Base-by-base conservation (phyloP, 108 stramenopile species). In the Mediolabrus comicus region DNA sequence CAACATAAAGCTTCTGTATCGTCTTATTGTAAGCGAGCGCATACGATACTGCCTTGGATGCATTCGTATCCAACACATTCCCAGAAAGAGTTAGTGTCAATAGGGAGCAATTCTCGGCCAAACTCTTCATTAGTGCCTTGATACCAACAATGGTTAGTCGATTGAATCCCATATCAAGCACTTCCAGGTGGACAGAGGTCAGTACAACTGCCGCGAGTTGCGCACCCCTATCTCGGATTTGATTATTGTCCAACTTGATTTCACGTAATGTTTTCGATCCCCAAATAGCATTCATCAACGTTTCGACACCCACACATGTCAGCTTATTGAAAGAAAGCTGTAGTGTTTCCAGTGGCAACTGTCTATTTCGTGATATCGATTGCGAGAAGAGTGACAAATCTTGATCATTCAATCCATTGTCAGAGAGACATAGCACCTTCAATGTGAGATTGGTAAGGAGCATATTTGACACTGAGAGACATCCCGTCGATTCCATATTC, bases 201-300 rank as follows among this genome's bases (percentile, higher is more conserved):
- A 92, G 67, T 6, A 88, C 92, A 16, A 89, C 92, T 3, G 92
- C 83, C 34, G 86, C 89, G 9, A 92, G 83, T 62, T 92, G 92
- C 4, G 92, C 92, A 7, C 92, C 92, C 11, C 92, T 84, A 79
- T 90, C 92, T 49, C 86, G 79, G 59, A 92, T 82, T 60, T 75
- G 77, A 77, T 92, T 92, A 67, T 88, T 90, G 74, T 92, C 88
- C 46, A 92, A 71, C 67, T 81, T 81, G 14, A 92, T 71, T 68
- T 85, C 87, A 26, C 74, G 78, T 10, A 92, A 65, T 7, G 85
- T 86, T 58, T 80, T 64, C 10, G 92, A 92, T 59, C 88, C 92
- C 92, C 92, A 92, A 28, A 90, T 72, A 5, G 92, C 84, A 74
- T 92, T 92, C 92, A 92, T 92, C n/a, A 92, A 69, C 13, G 80